Base-by-base conservation (phyloP, 768 basidiomycete species). In the Pisolithus marmoratus region DNA sequence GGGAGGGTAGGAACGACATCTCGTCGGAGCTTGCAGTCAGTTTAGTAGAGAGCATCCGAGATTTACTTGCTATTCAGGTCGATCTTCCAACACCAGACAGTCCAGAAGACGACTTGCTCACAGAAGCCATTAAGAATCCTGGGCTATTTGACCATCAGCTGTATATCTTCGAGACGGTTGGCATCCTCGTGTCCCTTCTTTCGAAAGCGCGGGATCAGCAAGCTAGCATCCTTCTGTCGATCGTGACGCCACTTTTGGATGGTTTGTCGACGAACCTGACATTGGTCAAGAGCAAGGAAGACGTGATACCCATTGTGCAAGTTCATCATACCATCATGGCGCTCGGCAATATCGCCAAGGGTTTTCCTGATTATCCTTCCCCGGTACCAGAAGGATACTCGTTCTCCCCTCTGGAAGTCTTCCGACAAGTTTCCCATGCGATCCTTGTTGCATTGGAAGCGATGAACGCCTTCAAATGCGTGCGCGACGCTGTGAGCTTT, bases 251-350 rank as follows among this genome's bases (percentile, higher is more conserved):
- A 0, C 72, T 97, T 29, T 76, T 94, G 70, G 80, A 83, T 42
- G 86, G 87, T 26, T 75, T 93, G 38, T 81, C 79, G 58, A 70
- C 82, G 23, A 73, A 64, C 49, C 74, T 84, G 59, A 75, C 77
- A 44, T 75, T 75, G 45, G 74, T 74, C 26, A 81, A 83, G 56
- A 80, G 80, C 8, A 67, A 77, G 3, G 76, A 80, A 43, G 88
- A 93, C 58, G 70, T 90, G 6, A 66, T 88, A 41, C 80, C 90
- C n/a, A 83, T 96, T 60, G 75, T 97, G 50, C 84, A 83, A 62
- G 82, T 93, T 8, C 96, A 98, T 60, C 94, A 98, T 70, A 78
- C 85, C 58, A 87, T 97, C 65, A 88, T 95, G 84, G 94, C 95
- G 3, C 75, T 97, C 20, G 95, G 95, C 12, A 92, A 90, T 60